Evolutionary conservation across 164 flowering plant genomes (phyloP).

Genomic region (Vitis labrusca): DNA sequence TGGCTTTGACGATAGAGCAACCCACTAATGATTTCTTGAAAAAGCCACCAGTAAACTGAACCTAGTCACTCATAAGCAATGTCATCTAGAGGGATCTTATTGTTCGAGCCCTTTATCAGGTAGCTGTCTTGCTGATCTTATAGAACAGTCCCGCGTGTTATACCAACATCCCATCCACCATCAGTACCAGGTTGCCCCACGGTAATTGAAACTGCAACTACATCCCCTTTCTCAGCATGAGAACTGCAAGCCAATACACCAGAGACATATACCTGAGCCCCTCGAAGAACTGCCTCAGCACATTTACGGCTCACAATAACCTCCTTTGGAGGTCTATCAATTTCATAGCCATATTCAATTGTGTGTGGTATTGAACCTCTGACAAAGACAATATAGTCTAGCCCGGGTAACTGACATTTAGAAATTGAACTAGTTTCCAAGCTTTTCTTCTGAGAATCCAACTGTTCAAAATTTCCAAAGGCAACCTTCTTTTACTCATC

Average conservation of each 20-base stretch:
- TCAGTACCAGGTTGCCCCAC: slow-evolving; percentile 68
- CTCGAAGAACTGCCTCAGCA: slow-evolving; percentile 98
- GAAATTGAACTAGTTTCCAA: slow-evolving; percentile 24
- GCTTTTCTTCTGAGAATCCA: slow-evolving; percentile 7
- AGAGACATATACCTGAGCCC: slow-evolving; percentile 99
- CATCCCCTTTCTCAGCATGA: slow-evolving; percentile 92
- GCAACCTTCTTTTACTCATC: slow-evolving; percentile 4
- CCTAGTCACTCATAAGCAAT: too few relatives aligned
- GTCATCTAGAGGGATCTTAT: too few relatives aligned
- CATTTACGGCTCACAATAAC: slow-evolving; percentile 95
- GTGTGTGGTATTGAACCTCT: slow-evolving; percentile 83
- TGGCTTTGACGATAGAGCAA: too few relatives aligned
- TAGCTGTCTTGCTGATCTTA: slow-evolving; percentile 51
- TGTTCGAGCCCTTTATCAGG: too few relatives aligned
- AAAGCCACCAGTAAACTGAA: too few relatives aligned
- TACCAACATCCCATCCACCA: slow-evolving; percentile 77
- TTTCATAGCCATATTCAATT: slow-evolving; percentile 49
- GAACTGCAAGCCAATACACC: slow-evolving; percentile 97
- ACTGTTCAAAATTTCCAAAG: slow-evolving; percentile 9
- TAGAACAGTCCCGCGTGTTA: slow-evolving; percentile 86
- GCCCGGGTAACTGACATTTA: slow-evolving; percentile 76
- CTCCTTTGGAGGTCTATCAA: slow-evolving; percentile 64
- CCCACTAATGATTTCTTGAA: too few relatives aligned
- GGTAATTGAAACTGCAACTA: slow-evolving; percentile 91
- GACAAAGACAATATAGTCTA: slow-evolving; percentile 80